Percentiles rank a stretch among this genome's conserved stretches.
These are phyloP conservation scores for Leishmania lainsoni DNA, from an alignment of 208 protist genomes.

Conservation along the genomic window DNA sequence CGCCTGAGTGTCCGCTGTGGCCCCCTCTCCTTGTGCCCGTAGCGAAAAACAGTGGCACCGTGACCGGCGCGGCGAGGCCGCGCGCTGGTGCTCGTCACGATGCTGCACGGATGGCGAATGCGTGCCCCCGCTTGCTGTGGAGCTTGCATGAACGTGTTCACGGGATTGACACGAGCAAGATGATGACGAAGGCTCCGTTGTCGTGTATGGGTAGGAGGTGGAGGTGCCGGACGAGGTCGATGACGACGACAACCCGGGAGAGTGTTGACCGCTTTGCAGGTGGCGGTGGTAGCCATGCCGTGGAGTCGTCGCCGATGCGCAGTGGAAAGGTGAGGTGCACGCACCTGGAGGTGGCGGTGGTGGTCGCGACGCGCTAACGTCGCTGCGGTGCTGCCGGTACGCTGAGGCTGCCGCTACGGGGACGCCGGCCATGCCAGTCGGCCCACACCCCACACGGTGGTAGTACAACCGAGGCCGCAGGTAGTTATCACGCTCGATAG, in stretches of 20 bases:
- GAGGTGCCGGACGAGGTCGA: conserved; percentile 1
- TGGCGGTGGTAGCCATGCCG: neutral
- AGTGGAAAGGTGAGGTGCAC: neutral
- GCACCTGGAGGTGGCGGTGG: neutral
- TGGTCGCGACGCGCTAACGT: neutral
- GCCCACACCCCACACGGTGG: conserved; percentile 40
- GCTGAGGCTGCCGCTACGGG: neutral
- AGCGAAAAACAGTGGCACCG: neutral
- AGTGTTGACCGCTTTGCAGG: neutral
- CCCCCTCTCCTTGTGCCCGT: neutral
- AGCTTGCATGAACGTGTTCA: neutral
- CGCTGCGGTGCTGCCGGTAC: neutral
- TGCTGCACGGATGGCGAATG: neutral
- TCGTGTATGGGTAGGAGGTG: neutral
- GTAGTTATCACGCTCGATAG: conserved; percentile 74
- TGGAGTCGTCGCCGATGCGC: neutral
- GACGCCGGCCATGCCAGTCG: conserved; percentile 7
- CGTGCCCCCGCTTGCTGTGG: neutral
- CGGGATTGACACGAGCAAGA: neutral
- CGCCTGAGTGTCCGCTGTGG: neutral
- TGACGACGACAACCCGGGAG: conserved; percentile 24
- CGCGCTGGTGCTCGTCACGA: neutral
- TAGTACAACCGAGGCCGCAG: conserved; percentile 64
- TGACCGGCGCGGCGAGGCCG: neutral
- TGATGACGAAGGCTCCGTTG: conserved; percentile 6